phyloP scores from a whole-genome alignment of 2,329 filamentous ascomycete genomes.

The Stylonectria norvegica region DNA sequence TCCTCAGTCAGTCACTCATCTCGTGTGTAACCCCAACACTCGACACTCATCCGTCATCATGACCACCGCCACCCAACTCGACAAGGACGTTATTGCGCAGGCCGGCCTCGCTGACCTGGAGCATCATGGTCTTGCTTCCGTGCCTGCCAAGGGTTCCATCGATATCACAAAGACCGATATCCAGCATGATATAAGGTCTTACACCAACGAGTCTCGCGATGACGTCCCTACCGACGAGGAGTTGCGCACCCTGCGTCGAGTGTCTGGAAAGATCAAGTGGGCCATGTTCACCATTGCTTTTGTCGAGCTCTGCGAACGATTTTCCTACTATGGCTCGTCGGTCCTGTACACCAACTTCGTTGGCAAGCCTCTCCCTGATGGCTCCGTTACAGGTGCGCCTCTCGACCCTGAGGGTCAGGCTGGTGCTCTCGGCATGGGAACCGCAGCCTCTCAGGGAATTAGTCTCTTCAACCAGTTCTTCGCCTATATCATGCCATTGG shows the following conservation, averaged over 20 bases:
- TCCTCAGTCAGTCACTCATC: background rate
- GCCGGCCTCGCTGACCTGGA: conserved; percentile 33
- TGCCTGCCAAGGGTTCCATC: conserved; percentile 28
- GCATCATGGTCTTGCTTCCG: conserved; percentile 25
- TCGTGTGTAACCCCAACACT: no score
- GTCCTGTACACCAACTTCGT: conserved; percentile 68
- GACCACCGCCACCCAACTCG: conserved; percentile 34
- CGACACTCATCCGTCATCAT: conserved; percentile 21
- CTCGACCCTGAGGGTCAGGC: conserved; percentile 33
- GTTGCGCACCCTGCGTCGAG: conserved; percentile 56
- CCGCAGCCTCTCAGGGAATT: conserved; percentile 50
- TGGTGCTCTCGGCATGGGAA: conserved; percentile 57
- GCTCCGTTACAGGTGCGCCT: conserved; percentile 52
- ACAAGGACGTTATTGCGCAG: conserved; percentile 36
- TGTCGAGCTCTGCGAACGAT: conserved; percentile 72
- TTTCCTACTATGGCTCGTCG: conserved; percentile 72
- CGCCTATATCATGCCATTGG: conserved; percentile 57
- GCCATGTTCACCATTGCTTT: conserved; percentile 67
- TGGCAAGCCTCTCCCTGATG: conserved; percentile 50
- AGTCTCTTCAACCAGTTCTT: conserved; percentile 58
- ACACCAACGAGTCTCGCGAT: conserved; percentile 27
- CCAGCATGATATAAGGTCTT: conserved; percentile 20
- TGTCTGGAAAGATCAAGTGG: conserved; percentile 63
- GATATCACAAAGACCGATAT: conserved; percentile 20
- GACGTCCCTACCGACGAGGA: conserved; percentile 60